phyloP scores from a whole-genome alignment of 1,139 yeast species.

The Kazachstania sp. region DNA sequence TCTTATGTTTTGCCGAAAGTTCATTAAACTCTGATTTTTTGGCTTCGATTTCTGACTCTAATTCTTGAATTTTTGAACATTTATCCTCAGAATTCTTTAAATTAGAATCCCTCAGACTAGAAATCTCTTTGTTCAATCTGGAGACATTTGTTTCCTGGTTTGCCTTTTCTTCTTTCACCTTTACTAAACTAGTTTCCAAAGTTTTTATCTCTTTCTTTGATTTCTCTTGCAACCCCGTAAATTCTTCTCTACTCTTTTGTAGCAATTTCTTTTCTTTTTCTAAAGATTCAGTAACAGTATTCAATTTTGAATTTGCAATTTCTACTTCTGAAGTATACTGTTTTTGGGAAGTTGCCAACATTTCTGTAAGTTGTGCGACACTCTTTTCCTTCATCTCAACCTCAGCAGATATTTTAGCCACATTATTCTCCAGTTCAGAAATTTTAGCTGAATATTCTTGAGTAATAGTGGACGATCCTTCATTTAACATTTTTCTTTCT shows the following conservation, averaged over 20 bases:
- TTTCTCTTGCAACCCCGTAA: neutral
- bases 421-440: constrained; percentile 24
- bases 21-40: neutral
- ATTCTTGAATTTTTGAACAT: neutral
- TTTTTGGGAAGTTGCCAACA: neutral
- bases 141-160: neutral
- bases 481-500: constrained; percentile 41
- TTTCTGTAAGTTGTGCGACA: neutral
- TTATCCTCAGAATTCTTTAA: too few species aligned
- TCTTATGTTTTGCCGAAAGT: neutral
- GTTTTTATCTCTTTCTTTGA: neutral
- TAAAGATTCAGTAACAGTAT: neutral
- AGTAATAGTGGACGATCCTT: constrained; percentile 42
- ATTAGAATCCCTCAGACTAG: too few species aligned
- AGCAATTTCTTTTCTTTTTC: neutral
- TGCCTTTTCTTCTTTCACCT: neutral
- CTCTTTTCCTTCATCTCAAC: neutral
- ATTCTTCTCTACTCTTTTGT: neutral
- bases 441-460: constrained; percentile 44
- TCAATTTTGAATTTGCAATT: neutral
- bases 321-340: neutral
- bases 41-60: constrained; percentile 1
- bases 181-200: neutral
- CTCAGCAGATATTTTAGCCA: constrained; percentile 1
- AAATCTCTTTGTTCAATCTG: too few species aligned